Base-by-base conservation (phyloP, 768 basidiomycete genomes). In the Strobilomyces echinocephalus region DNA sequence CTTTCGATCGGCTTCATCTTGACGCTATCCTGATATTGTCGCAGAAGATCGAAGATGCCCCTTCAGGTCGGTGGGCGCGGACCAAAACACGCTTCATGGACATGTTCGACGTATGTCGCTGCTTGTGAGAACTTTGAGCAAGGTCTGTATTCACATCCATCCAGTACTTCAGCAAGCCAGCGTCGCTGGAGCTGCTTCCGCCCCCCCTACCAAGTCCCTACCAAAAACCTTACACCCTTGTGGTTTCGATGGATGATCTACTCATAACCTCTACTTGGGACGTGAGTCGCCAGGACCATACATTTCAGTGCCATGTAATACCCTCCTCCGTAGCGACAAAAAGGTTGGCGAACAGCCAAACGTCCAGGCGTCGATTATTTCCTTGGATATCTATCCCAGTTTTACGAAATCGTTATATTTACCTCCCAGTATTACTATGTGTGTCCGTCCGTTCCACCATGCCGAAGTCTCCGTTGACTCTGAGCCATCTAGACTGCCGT, bases 371-470 rank as follows among this genome's bases (percentile, higher is more conserved):
- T 94, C 15, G 97, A 99, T 67, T 98, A 99, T 73, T 99, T 99
- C 81, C 78, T 99, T 33, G 95, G 83, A 26, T 99, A 99, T 69
- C 82, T 99, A 45, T 91, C 93, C 0, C 95, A 97, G 65, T 99
- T 98, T 75, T 99, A 93, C 68, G 97, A 99, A 75, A 83, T 98
- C 53, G 95, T 98, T 33, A 77, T 99, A 50, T 99, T 98, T 74
- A 98, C 95, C 10, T 80, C 85, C 16, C 92, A 95, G 72, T 81
- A 89, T 52, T 77, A 81, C 63, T 97, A 95, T 70, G 95, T 95
- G 59, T 46, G 90, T 79, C 35, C 36, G 30, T 49, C 26, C 49
- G 3, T 40, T 46, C 50, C 8, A 12, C 26, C 34, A 7, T 34
- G 12, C 15, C 20, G 4, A 42, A 21, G n/a, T 46, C 21, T 54